Base-by-base conservation (phyloP, 768 basidiomycete genomes). In the Collybia sp. region DNA sequence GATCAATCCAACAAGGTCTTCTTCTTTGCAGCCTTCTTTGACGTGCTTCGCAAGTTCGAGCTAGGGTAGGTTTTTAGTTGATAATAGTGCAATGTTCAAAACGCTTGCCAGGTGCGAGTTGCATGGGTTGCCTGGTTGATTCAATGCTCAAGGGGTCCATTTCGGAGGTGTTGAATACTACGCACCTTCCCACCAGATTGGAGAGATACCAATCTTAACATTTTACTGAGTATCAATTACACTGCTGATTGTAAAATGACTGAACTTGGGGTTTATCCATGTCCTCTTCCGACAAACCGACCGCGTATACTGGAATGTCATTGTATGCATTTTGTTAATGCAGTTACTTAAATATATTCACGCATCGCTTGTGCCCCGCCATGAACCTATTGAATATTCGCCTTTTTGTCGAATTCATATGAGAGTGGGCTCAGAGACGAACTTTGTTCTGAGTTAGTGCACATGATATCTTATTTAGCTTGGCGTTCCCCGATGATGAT, bases 151-250 rank as follows among this genome's bases (percentile, higher is more conserved):
- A 25, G 25, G 8, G 8, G 25, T 25, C 8, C 25, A 8, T 25
- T 25, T 25, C 10, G 19, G 43, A 16, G 13, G 15, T 44, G 43
- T 53, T 49, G 53, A 36, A 30, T 19, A 15, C 30, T 40, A 33
- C 49, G n/a, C 35, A 85, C 89, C 89, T 76, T 93, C 90, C 88
- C 89, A 93, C 90, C 90, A 93, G 43, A 92, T 76, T 2, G 88
- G 83, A 25, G 87, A 87, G 57, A 93, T 90, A 39, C 91, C 91
- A 57, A 93, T 84, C 85, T 91, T 58, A 16, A 52, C 17, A 25
- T 25, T 25, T 8, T 8, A 3, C 8, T 25, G 38, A 52, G 48
- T n/a, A n/a, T 44, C 16, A 48, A 47, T 30, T 19, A 12, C 16
- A 47, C 13, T 40, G 34, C 19, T 38, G 42, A 48, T 15, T 6